Percentiles rank a stretch among this genome's conserved stretches.
Conservation (phyloP, 805 yeast genomes). For the Cyberlindnera samutprakarnensis region DNA sequence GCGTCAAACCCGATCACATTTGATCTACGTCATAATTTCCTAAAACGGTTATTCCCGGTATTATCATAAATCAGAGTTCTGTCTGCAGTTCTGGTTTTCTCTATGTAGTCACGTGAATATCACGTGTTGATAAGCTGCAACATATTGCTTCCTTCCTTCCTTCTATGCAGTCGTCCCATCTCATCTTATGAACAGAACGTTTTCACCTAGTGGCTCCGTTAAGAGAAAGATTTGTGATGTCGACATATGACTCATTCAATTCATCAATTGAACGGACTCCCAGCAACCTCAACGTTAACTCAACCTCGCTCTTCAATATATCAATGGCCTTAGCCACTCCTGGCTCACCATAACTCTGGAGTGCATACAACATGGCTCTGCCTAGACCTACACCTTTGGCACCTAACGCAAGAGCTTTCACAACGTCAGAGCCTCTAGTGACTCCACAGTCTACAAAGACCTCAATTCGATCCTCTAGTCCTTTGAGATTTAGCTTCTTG, state of each 20-base stretch:
- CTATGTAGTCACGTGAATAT: too few relatives aligned
- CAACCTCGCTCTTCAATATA: constrained; percentile 52
- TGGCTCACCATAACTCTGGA: constrained; percentile 72
- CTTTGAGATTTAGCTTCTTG: constrained; percentile 33
- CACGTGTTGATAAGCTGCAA: too few relatives aligned
- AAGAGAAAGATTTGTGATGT: too few relatives aligned
- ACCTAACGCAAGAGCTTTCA: constrained; percentile 71
- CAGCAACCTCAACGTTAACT: constrained; percentile 56
- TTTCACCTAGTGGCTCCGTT: too few relatives aligned
- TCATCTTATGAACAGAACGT: too few relatives aligned
- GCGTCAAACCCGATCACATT: too few relatives aligned
- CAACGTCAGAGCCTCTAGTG: constrained; percentile 68
- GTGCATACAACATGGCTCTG: constrained; percentile 67
- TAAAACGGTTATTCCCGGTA: too few relatives aligned
- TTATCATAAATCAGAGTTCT: too few relatives aligned
- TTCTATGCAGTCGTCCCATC: too few relatives aligned
- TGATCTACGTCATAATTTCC: too few relatives aligned
- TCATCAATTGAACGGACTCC: neutral
- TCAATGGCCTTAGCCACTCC: constrained; percentile 64
- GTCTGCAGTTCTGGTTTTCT: too few relatives aligned
- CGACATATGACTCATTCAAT: neutral
- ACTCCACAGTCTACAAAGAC: constrained; percentile 73
- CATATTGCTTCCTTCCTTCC: too few relatives aligned
- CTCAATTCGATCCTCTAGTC: constrained; percentile 44
- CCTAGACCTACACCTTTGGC: constrained; percentile 74